Evolutionary conservation across 2,329 filamentous ascomycete genomes (phyloP).

Genomic region (Pseudocercospora macadamiae): DNA sequence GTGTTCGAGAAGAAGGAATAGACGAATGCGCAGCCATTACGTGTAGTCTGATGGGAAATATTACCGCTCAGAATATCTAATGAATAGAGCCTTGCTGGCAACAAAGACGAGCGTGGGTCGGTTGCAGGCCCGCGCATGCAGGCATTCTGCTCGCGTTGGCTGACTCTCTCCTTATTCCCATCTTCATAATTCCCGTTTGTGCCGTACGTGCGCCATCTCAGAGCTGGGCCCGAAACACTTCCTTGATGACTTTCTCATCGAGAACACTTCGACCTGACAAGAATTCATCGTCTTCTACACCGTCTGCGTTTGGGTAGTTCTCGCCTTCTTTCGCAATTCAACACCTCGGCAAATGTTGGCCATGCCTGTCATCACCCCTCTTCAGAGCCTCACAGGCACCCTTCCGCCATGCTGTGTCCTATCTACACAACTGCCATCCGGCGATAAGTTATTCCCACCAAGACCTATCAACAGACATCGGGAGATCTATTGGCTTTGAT

Average conservation of each 20-base stretch:
- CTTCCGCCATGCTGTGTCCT: constrained; percentile 4
- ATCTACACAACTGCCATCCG: not conserved
- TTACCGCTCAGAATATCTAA: too few species aligned
- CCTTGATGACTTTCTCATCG: too few species aligned
- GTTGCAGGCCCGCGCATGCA: too few species aligned
- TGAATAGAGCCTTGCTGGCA: too few species aligned
- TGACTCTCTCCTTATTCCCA: not conserved
- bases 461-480: not conserved
- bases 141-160: not conserved
- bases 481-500: not conserved
- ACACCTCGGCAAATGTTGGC: constrained; percentile 7
- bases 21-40: not conserved
- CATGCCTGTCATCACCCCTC: constrained; percentile 1
- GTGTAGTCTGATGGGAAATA: not conserved
- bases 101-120: too few species aligned
- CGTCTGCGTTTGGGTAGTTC: too few species aligned
- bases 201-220: not conserved
- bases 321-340: not conserved
- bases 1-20: constrained; percentile 54
- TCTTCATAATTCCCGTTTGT: not conserved
- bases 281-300: too few species aligned
- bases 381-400: not conserved
- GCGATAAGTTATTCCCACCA: constrained; percentile 5
- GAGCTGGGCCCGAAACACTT: too few species aligned
- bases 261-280: too few species aligned